Base-by-base conservation (phyloP, 2,329 filamentous ascomycete genomes). In the Talaromyces sp. region DNA sequence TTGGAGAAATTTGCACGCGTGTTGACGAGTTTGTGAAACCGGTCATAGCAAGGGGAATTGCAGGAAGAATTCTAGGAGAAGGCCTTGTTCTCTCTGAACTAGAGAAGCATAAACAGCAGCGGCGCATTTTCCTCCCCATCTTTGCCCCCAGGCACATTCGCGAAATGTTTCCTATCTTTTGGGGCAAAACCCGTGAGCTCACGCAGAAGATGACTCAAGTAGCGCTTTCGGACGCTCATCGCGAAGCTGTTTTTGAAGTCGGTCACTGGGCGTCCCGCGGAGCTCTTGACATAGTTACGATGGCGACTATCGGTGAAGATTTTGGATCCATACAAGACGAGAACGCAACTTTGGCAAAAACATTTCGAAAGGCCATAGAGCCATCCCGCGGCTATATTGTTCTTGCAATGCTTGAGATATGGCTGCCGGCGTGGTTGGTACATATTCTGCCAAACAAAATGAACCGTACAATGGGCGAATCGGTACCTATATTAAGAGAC, bases 91-190 rank as follows among this genome's bases (percentile, higher is more conserved):
- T 96, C 10, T 89, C 91, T 9, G 92, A 96, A 75, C 92, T 92
- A 35, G 90, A 93, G 10, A 90, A 92, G 73, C 92, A 96, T 77
- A 92, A 70, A 66, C 62, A 60, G 19, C 88, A 91, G 75, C 84
- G 92, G 52, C 91, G 88, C 73, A 86, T 87, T 62, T 83, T 94
- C 35, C 85, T 88, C 77, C 91, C 90, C 16, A 56, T 56, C 35
- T 56, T 56, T 56, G 31, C 52, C 11, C 31, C 52, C 9, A 31
- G 52, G 9, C 0, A 89, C 90, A 3, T 95, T 95, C 75, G 83
- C 86, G 33, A 93, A 66, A 79, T 95, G 31, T 92, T 93, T 70
- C 87, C 90, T 0, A 79, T 88, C 8, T 94, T 95, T 75, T 95
- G 91, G 90, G 71, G 77, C 33, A 93, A 93, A 76, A 45, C 56